Base-by-base conservation (phyloP, 2,329 filamentous ascomycete species). In the Ophiocordyceps camponoti-floridani region DNA sequence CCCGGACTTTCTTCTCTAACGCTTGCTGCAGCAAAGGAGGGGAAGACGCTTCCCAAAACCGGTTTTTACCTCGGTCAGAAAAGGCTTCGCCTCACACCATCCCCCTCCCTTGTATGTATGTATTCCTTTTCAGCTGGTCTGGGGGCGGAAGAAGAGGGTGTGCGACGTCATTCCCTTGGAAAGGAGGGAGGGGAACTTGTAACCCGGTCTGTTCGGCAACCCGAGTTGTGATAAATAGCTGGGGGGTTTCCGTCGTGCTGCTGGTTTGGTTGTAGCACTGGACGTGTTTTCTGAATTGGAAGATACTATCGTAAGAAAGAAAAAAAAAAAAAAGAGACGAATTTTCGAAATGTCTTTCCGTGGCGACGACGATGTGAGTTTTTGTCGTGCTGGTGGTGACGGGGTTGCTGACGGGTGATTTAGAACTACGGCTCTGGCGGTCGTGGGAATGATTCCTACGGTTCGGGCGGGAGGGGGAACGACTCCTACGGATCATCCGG, bases 281-380 rank as follows among this genome's bases (percentile, higher is more conserved):
- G n/a, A n/a, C n/a, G 9, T 30, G 9, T 30, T 4, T 30, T 30
- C 12, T 10, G 28, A 4, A 30, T 30, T 30, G 28, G 12, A 30
- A 4, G 4, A 30, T 30, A 30, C 4, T 12, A 30, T 30, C n/a
- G n/a, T n/a, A n/a, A n/a, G n/a, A n/a, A n/a, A n/a, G n/a, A n/a
- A n/a, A n/a, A n/a, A n/a, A n/a, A n/a, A n/a, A 23, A 23, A 5
- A 23, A 30, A 30, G 28, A 9, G 28, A 10, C 28, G 4, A 3
- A 10, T 30, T 30, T 12, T 30, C 63, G 5, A 23, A 45, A 67
- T 71, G 68, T 71, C 68, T 63, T 69, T 65, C 62, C 58, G 61
- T 54, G 56, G 62, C 49, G 62, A 67, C 61, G 58, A 60, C 47
- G 43, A 61, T 55, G 59, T 60, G 50, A 56, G 58, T 19, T 16